These are phyloP conservation scores for Fusarium oxysporum DNA, from an alignment of 2,329 filamentous ascomycete species.

Conservation along the genomic window DNA sequence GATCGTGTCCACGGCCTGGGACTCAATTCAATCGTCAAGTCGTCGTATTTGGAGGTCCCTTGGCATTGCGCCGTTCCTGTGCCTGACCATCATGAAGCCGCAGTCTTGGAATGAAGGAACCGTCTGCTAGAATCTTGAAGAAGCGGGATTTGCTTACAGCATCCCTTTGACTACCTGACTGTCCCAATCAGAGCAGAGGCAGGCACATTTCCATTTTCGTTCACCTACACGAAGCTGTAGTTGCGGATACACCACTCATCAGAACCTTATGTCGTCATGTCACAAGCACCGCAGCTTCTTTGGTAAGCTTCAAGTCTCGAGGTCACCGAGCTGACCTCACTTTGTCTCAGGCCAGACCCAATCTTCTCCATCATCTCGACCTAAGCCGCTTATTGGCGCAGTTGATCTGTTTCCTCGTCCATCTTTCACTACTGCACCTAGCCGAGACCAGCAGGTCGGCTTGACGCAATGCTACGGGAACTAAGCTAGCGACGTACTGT, in stretches of 20 bases:
- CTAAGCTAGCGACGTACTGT: constrained; percentile 18
- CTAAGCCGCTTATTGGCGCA: constrained; percentile 30
- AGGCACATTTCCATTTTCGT: constrained; percentile 21
- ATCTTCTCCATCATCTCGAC: constrained; percentile 24
- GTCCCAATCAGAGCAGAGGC: neutral
- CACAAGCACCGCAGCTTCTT: constrained; percentile 11
- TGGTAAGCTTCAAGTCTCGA: constrained; percentile 20
- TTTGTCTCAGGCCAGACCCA: constrained; percentile 28
- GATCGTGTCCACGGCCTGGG: constrained; percentile 1
- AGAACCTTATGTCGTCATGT: constrained; percentile 21
- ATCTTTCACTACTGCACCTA: constrained; percentile 37
- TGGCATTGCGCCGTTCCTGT: constrained; percentile 11
- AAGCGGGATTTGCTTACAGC: neutral
- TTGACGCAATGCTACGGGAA: constrained; percentile 42
- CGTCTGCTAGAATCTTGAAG: neutral
- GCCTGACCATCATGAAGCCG: constrained; percentile 25
- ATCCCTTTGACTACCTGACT: neutral
- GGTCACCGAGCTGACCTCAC: constrained; percentile 39
- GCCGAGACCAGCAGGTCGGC: constrained; percentile 42
- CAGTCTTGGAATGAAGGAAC: neutral
- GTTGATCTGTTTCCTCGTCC: constrained; percentile 39
- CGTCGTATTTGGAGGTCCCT: constrained; percentile 3
- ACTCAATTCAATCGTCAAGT: constrained; percentile 6
- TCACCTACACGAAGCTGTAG: constrained; percentile 28
- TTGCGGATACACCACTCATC: constrained; percentile 21